Percentiles rank a stretch among this genome's conserved stretches.
These are phyloP conservation scores for Penicillium pulvis DNA, from an alignment of 495 filamentous ascomycete genomes.

Conservation along the genomic window DNA sequence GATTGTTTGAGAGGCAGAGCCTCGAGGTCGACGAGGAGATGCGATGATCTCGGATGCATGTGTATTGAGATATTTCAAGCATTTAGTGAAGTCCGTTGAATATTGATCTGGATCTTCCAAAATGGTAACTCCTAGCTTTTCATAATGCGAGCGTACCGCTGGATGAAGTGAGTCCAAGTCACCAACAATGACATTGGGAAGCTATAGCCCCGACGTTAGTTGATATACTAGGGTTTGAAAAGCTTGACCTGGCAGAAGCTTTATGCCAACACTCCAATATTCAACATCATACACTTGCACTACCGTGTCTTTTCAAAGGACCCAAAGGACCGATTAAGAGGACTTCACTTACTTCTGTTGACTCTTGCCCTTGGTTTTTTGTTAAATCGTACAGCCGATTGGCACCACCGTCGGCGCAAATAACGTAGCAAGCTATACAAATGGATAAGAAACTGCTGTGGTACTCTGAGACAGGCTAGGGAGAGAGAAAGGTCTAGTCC, in stretches of 20 bases:
- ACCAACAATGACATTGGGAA: constrained; percentile 75
- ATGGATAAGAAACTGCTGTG: neutral
- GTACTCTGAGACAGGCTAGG: constrained; percentile 1
- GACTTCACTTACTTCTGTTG: constrained; percentile 39
- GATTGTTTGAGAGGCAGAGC: neutral
- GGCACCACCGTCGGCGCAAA: constrained; percentile 91
- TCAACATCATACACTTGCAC: neutral
- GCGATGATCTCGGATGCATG: constrained; percentile 34
- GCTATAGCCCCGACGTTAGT: constrained; percentile 23
- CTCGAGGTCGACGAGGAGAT: constrained; percentile 15
- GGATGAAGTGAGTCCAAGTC: constrained; percentile 82
- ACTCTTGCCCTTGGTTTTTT: constrained; percentile 33
- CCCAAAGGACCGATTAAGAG: neutral
- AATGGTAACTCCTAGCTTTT: constrained; percentile 52
- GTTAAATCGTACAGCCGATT: constrained; percentile 70
- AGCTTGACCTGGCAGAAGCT: neutral
- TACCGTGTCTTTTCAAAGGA: neutral
- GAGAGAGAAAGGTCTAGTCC: neutral
- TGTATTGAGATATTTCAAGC: constrained; percentile 62
- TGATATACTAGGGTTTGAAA: neutral
- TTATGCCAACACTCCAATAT: neutral
- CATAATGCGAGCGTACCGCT: constrained; percentile 61
- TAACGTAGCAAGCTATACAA: constrained; percentile 52
- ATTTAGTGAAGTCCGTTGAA: constrained; percentile 81
- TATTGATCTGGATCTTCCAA: constrained; percentile 74